Evolutionary conservation across 441 rosid genomes (phyloP).

Genomic region (Daphne laureola): DNA sequence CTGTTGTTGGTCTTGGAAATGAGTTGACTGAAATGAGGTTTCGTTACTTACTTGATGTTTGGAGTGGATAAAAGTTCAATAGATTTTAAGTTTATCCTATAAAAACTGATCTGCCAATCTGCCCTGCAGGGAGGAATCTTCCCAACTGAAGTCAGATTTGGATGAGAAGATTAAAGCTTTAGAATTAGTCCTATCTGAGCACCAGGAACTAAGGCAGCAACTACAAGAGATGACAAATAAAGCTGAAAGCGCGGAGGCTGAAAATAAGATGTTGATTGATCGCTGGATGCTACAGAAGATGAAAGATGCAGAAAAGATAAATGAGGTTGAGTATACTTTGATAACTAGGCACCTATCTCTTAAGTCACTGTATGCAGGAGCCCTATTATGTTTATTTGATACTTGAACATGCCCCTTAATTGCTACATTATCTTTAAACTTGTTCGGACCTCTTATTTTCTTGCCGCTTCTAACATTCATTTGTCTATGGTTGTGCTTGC

Average conservation of each 20-base stretch:
- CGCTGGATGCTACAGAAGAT: constrained; percentile 97
- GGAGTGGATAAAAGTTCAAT: constrained; percentile 6
- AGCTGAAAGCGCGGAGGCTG: constrained; percentile 71
- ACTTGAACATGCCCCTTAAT: too few species aligned
- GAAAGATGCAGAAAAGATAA: constrained; percentile 93
- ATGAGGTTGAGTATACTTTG: constrained; percentile 47
- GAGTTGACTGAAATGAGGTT: constrained; percentile 51
- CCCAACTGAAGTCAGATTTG: constrained; percentile 43
- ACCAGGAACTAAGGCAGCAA: constrained; percentile 42
- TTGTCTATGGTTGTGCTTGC: too few species aligned
- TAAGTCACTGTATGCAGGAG: too few species aligned
- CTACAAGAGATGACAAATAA: constrained; percentile 51
- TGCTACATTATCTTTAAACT: too few species aligned
- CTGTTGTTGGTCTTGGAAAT: constrained; percentile 38
- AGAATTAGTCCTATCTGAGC: constrained; percentile 58
- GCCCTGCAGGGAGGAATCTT: constrained; percentile 52
- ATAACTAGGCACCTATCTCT: background rate
- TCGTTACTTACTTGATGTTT: background rate
- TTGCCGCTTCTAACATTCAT: too few species aligned
- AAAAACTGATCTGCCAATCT: constrained; percentile 13
- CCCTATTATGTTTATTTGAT: too few species aligned
- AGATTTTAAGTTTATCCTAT: constrained; percentile 6
- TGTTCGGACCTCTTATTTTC: too few species aligned
- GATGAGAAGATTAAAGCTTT: constrained; percentile 57
- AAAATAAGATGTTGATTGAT: constrained; percentile 80